Evolutionary conservation across 1,284 basidiomycete genomes (phyloP).

Genomic region (Anthracocystis setariae): DNA sequence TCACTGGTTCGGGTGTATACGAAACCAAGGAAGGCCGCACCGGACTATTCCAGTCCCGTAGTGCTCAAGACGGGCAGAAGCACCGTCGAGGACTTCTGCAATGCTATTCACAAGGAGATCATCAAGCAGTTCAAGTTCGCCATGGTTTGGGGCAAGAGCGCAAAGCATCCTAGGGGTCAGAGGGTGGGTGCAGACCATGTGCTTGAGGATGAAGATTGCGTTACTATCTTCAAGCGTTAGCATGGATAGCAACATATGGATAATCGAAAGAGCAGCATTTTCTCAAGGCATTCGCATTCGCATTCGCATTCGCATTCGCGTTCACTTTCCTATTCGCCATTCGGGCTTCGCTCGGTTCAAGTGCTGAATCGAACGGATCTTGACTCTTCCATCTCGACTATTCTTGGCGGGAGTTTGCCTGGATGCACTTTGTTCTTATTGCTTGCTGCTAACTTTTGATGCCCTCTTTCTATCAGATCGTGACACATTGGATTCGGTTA

Average conservation of each 20-base stretch:
- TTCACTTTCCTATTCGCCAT: not conserved
- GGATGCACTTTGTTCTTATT: too few species aligned
- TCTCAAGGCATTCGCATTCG: too few species aligned
- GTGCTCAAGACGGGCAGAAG: slow-evolving; percentile 75
- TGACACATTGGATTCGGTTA: too few species aligned
- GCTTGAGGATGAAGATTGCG: slow-evolving; percentile 59
- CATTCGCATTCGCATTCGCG: not conserved
- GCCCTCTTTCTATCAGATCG: too few species aligned
- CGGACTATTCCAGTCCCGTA: slow-evolving; percentile 80
- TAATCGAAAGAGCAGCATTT: not conserved
- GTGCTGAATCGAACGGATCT: slow-evolving; percentile 19
- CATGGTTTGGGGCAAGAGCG: slow-evolving; percentile 90
- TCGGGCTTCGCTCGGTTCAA: slow-evolving; percentile 16
- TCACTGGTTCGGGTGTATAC: slow-evolving; percentile 77
- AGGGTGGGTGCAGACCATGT: slow-evolving; percentile 77
- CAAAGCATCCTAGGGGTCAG: slow-evolving; percentile 94
- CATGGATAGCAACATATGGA: not conserved
- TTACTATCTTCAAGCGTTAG: slow-evolving; percentile 59
- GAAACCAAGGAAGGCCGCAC: slow-evolving; percentile 87
- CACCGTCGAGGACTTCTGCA: slow-evolving; percentile 83
- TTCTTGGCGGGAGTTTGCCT: too few species aligned
- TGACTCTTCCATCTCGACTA: too few species aligned
- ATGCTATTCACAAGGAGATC: slow-evolving; percentile 89
- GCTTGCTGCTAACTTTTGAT: too few species aligned
- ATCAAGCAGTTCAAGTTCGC: slow-evolving; percentile 90